Conservation (phyloP, 192 early-diverging fungal genomes). For the Backusella morwellensis region DNA sequence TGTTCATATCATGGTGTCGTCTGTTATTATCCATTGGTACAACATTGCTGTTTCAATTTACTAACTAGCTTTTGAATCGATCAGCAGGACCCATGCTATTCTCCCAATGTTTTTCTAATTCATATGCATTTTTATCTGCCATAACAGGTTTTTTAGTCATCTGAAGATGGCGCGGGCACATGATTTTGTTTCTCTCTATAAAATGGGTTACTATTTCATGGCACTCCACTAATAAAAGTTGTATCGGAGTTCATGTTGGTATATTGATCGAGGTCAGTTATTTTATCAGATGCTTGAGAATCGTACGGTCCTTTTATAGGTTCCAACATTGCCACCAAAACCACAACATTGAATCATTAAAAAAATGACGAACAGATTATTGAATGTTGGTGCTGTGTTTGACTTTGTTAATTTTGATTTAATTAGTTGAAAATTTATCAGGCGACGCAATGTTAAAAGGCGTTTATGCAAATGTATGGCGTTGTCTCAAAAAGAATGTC, state of each 20-base stretch:
- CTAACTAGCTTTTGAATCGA: conserved; percentile 6
- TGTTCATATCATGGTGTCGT: background rate
- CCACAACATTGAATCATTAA: background rate
- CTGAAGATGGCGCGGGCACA: background rate
- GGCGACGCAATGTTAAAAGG: background rate
- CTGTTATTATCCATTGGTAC: background rate
- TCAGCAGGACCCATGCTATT: background rate
- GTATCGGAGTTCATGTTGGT: background rate
- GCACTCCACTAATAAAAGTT: background rate
- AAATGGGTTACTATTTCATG: background rate
- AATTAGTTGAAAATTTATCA: background rate
- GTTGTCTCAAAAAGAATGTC: background rate
- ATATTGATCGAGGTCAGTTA: background rate
- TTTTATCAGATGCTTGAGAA: background rate
- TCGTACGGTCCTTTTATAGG: background rate
- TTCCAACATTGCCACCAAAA: background rate
- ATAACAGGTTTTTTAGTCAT: background rate
- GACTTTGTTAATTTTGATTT: background rate
- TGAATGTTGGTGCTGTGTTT: background rate
- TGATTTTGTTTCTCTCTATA: background rate
- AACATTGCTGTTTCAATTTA: conserved; percentile 8
- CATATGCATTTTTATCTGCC: conserved; percentile 9
- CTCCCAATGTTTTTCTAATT: background rate
- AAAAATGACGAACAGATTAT: background rate
- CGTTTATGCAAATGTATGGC: background rate